Percentiles rank a stretch among this genome's conserved stretches.
phyloP scores from a whole-genome alignment of 192 early-diverging fungal species.

The Coemansia sp. region DNA sequence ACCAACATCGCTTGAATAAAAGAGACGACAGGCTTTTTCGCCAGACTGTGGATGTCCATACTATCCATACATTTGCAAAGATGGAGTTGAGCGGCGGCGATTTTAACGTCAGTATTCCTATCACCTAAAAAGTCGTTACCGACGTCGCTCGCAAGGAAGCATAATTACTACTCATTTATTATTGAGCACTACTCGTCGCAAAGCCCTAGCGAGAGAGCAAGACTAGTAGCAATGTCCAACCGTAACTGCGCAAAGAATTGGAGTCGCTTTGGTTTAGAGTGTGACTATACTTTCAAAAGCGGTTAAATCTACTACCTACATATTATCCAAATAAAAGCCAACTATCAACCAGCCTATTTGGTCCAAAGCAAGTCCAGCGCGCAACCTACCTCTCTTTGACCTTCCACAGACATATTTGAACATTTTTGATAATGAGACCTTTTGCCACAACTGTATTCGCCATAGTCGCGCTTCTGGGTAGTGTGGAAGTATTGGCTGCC shows the following conservation, averaged over 20 bases:
- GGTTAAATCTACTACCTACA: not conserved
- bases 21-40: not conserved
- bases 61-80: conserved; percentile 6
- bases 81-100: conserved; percentile 18
- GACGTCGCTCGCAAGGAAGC: too few relatives aligned
- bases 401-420: not conserved
- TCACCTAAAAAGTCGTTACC: conserved; percentile 5
- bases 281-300: too few relatives aligned
- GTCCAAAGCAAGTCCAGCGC: not conserved
- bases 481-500: not conserved
- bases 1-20: not conserved
- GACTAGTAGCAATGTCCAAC: not conserved
- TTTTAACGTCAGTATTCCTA: conserved; percentile 42
- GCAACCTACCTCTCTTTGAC: not conserved
- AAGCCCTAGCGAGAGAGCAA: too few relatives aligned
- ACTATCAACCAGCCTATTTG: not conserved
- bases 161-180: not conserved
- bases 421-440: not conserved
- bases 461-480: not conserved
- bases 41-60: not conserved
- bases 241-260: conserved; percentile 1
- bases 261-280: not conserved
- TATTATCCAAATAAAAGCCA: conserved; percentile 4
- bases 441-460: not conserved
- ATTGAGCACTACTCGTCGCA: not conserved